phyloP scores from a whole-genome alignment of 768 basidiomycete genomes.

The Lactarius hatsudake region DNA sequence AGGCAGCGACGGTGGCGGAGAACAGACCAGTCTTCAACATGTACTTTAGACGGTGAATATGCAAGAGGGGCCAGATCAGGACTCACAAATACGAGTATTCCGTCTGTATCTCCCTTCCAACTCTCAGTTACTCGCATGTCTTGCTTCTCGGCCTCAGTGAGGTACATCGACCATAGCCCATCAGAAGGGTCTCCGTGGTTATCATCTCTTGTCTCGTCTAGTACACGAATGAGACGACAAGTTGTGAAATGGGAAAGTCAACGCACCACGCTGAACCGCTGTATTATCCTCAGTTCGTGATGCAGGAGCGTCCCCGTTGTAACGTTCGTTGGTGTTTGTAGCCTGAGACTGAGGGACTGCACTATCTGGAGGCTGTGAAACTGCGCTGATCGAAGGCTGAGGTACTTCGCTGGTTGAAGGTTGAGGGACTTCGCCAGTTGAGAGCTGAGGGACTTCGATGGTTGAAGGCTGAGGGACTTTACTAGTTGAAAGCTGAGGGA shows the following conservation, averaged over 20 bases:
- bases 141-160: slow-evolving; percentile 7
- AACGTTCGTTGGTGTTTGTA: no score
- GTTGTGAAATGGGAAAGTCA: not conserved
- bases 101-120: slow-evolving; percentile 14
- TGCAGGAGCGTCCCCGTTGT: no score
- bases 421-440: no score
- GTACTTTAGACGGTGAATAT: not conserved
- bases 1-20: slow-evolving; percentile 20
- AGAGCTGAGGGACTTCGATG: no score
- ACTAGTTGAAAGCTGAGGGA: no score
- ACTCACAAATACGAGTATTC: slow-evolving; percentile 19
- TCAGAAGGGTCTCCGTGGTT: slow-evolving; percentile 7
- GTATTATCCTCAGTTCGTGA: no score
- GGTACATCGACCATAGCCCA: slow-evolving; percentile 14
- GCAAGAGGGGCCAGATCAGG: not conserved
- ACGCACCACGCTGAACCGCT: not conserved
- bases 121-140: not conserved
- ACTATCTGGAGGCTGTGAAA: no score
- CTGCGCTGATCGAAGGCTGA: no score
- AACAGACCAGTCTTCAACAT: slow-evolving; percentile 20
- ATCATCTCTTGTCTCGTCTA: no score
- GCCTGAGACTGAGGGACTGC: no score
- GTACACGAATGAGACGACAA: not conserved
- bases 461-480: no score
- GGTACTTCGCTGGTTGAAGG: no score